These are phyloP conservation scores for Cyclocybe aegerita DNA, from an alignment of 768 basidiomycete species.

Conservation along the genomic window DNA sequence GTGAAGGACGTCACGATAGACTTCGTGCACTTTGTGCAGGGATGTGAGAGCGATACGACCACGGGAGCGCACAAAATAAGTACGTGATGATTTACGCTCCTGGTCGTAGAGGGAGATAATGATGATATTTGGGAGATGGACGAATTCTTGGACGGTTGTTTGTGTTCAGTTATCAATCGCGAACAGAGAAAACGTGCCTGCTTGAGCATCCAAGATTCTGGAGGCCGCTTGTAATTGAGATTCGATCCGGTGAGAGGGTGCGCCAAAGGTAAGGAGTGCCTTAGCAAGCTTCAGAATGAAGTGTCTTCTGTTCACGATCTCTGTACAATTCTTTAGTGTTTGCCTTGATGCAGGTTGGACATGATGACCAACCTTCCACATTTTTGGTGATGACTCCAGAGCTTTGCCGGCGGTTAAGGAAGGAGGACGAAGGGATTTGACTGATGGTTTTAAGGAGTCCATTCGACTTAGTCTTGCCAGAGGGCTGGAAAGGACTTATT, in stretches of 20 bases:
- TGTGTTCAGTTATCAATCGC: background rate
- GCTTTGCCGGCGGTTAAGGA: constrained; percentile 29
- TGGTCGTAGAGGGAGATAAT: constrained; percentile 83
- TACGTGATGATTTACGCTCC: constrained; percentile 67
- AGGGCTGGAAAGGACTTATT: constrained; percentile 10
- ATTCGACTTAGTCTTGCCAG: background rate
- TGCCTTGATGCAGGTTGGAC: background rate
- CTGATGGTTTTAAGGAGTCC: constrained; percentile 12
- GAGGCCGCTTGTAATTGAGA: constrained; percentile 83
- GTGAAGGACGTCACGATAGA: constrained; percentile 86
- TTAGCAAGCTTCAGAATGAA: constrained; percentile 88
- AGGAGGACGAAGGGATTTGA: constrained; percentile 16
- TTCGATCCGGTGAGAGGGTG: constrained; percentile 93
- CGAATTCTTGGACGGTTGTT: constrained; percentile 51
- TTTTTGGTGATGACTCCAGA: constrained; percentile 40
- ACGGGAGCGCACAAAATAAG: constrained; percentile 82
- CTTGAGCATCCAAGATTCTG: constrained; percentile 72
- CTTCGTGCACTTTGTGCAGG: constrained; percentile 76
- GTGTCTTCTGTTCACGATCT: constrained; percentile 49
- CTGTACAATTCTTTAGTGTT: constrained; percentile 24
- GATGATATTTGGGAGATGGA: constrained; percentile 77
- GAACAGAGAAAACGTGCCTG: constrained; percentile 34
- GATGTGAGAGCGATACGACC: constrained; percentile 81
- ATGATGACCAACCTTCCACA: constrained; percentile 38
- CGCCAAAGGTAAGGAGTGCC: constrained; percentile 87